These are phyloP conservation scores for Galerina marginata DNA, from an alignment of 768 basidiomycete genomes.

Conservation along the genomic window DNA sequence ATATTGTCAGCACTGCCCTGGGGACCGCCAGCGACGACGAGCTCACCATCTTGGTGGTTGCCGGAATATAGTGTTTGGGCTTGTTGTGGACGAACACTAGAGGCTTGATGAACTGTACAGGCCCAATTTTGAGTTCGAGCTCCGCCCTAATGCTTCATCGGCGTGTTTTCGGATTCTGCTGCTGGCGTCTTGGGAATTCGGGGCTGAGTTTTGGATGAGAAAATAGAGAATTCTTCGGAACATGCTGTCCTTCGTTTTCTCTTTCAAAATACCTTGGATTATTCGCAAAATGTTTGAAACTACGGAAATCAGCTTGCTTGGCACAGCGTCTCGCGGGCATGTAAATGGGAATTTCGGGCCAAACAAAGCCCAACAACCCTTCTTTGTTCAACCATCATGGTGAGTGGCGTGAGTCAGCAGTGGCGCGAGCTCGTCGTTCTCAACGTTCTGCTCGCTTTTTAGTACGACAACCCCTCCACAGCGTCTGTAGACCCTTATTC, in stretches of 20 bases:
- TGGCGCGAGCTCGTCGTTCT: constrained; percentile 17
- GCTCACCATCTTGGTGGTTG: constrained; percentile 85
- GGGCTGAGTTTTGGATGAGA: not conserved
- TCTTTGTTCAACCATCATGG: constrained; percentile 73
- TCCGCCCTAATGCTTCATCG: constrained; percentile 41
- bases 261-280: not conserved
- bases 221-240: not conserved
- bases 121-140: constrained; percentile 44
- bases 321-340: constrained; percentile 12
- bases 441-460: constrained; percentile 20
- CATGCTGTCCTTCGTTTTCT: not conserved
- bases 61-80: constrained; percentile 56
- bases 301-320: too few relatives aligned
- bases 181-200: constrained; percentile 2
- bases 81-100: constrained; percentile 41
- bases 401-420: constrained; percentile 41
- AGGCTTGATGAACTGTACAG: constrained; percentile 78
- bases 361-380: constrained; percentile 52
- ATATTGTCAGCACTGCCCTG: constrained; percentile 24
- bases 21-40: constrained; percentile 43
- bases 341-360: constrained; percentile 19
- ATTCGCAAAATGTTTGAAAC: not conserved
- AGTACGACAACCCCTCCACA: constrained; percentile 71
- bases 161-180: constrained; percentile 8
- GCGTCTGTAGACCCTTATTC: constrained; percentile 79